A percentile compares a stretch with the other conserved stretches of the same genome.
These are phyloP conservation scores for Saxophila tyrrhenica DNA, from an alignment of 495 filamentous ascomycete species.

Conservation along the genomic window DNA sequence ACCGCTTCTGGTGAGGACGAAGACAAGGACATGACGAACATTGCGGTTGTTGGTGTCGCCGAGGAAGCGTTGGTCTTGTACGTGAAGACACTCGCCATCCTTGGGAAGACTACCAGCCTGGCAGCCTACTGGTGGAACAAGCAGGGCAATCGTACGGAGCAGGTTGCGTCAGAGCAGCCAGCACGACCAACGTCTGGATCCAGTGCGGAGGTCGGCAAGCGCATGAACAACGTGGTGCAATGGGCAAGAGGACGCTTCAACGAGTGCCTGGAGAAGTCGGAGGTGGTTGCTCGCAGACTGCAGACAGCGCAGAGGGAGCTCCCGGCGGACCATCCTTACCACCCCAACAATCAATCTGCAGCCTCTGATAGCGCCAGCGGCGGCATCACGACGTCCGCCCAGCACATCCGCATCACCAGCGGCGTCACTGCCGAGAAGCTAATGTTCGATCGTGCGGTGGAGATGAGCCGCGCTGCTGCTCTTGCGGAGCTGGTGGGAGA, in stretches of 20 bases:
- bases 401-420: slow-evolving; percentile 52
- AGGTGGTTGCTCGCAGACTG: slow-evolving; percentile 77
- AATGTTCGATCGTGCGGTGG: slow-evolving; percentile 94
- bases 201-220: slow-evolving; percentile 27
- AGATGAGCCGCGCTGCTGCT: slow-evolving; percentile 89
- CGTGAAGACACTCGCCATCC: slow-evolving; percentile 78
- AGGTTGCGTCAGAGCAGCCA: slow-evolving; percentile 27
- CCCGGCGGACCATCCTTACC: slow-evolving; percentile 72
- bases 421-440: slow-evolving; percentile 90
- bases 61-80: slow-evolving; percentile 95
- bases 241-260: slow-evolving; percentile 93
- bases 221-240: slow-evolving; percentile 87
- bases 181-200: slow-evolving; percentile 26
- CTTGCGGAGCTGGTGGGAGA: slow-evolving; percentile 91
- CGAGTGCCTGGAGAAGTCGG: slow-evolving; percentile 89
- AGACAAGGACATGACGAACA: slow-evolving; percentile 66
- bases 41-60: slow-evolving; percentile 73
- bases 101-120: slow-evolving; percentile 94
- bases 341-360: slow-evolving; percentile 63
- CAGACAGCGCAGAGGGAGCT: slow-evolving; percentile 76
- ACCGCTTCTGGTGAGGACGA: slow-evolving; percentile 28
- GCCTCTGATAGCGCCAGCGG: slow-evolving; percentile 35
- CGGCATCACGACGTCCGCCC: slow-evolving; percentile 44
- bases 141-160: slow-evolving; percentile 51
- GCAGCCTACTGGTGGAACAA: slow-evolving; percentile 80